Base-by-base conservation (phyloP, 2,329 filamentous ascomycete species). In the Fusarium avenaceum region DNA sequence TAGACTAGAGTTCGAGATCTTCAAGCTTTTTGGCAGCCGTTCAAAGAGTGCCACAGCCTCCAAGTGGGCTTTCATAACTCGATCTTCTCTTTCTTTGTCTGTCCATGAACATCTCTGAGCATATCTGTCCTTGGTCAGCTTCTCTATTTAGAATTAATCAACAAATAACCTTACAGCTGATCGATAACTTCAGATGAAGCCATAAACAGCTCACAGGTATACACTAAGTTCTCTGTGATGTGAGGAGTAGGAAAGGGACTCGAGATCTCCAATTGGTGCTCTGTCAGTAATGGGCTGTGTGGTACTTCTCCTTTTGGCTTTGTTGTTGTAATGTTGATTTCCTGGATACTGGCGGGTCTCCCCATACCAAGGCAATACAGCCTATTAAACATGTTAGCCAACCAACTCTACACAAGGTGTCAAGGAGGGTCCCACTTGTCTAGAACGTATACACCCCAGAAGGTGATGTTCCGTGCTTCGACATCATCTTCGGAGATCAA, bases 51-150 rank as follows among this genome's bases (percentile, higher is more conserved):
- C 33, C 2, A 59, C 52, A 28, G 56, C 56, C 6, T 59, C 28
- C 1, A 59, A n/a, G 17, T 59, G 56, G 1, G 56, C 42, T 11
- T 59, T 59, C 56, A 59, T 59, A 2, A 59, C 56, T 13, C 52
- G 9, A 7, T 59, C 56, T 11, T 59, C 56, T 13, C 33, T 57
- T 8, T 59, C 56, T 5, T 59, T 57, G 1, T 57, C 52, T 10
- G 42, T 57, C 56, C 52, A 59, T 1, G 51, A 35, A 5, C 57
- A 59, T 19, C 33, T 32, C 28, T 59, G 56, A 2, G 56, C 56
- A 30, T 59, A 59, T 14, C 56, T 59, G 5, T 15, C 1, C 11
- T 1, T 2, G 4, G 15, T 55, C 4, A 57, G 39, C 24, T 24
- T 13, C 3, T 3, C 2, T 38, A 7, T 3, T 10, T 6, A 6